Percentiles rank a stretch among this genome's conserved stretches.
Conservation (phyloP, 805 yeast genomes). For the Clavispora fructus region DNA sequence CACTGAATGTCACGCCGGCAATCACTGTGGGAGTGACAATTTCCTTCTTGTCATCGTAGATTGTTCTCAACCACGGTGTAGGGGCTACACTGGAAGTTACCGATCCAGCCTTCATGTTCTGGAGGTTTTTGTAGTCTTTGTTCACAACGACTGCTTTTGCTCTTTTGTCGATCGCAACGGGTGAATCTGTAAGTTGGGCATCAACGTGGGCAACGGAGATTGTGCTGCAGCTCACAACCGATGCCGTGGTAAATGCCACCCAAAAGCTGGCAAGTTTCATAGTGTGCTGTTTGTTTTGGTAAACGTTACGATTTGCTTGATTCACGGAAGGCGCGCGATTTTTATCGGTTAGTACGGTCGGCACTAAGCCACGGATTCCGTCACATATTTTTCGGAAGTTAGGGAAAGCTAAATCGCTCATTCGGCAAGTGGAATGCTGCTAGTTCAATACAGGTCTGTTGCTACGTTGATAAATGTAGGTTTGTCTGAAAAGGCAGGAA, state of each 20-base stretch:
- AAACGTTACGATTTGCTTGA: neutral
- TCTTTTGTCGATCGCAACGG: constrained; percentile 21
- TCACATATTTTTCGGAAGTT: neutral
- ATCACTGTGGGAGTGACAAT: constrained; percentile 60
- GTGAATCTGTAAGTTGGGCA: constrained; percentile 9
- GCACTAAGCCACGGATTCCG: neutral
- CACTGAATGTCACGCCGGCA: constrained; percentile 58
- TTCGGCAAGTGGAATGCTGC: neutral
- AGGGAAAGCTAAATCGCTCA: neutral
- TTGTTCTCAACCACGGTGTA: constrained; percentile 60
- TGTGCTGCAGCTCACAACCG: constrained; percentile 1
- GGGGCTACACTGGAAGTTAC: constrained; percentile 25
- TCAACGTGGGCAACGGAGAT: constrained; percentile 10
- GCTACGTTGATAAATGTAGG: neutral
- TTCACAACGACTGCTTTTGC: constrained; percentile 25
- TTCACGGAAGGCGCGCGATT: neutral
- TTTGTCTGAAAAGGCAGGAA: constrained; percentile 12
- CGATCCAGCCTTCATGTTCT: constrained; percentile 15
- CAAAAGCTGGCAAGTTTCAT: constrained; percentile 11
- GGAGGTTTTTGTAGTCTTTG: constrained; percentile 23
- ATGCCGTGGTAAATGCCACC: constrained; percentile 8
- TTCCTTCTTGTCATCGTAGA: constrained; percentile 50
- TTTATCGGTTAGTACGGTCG: neutral
- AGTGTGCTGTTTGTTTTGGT: neutral
- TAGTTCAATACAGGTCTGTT: neutral